Evolutionary conservation across 768 basidiomycete species (phyloP), one percentile per base, ranked within the genome.

Genomic region (Suillus bovinus): DNA sequence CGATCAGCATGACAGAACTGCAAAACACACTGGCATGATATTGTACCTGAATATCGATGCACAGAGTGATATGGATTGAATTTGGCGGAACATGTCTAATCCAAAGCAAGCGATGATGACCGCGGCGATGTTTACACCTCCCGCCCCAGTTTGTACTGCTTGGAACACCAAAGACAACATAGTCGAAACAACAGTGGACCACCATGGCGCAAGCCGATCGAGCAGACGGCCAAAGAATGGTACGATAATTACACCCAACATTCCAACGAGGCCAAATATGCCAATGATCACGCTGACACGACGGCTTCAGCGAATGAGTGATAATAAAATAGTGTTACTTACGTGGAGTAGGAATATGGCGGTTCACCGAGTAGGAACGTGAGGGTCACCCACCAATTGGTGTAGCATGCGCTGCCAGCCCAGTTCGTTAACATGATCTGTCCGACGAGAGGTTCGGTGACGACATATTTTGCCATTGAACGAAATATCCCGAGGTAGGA

Each of bases 191-290:
- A 84, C 68, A 36, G 78, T 73, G 13, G 79, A 78, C 13, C 72
- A 67, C 82, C 82, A 84, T 3, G 80, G 72, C 2, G 78, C 76
- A 5, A 82, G 53, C 16, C 62, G 65, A 60, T 76, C 72, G 2
- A 72, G 70, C 24, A 74, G 54, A 41, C 63, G 68, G 13, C 73
- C 72, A 1, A 69, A 70, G 47, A 70, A 49, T 11, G 73, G 74
- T 0, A 67, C 74, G 2, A 65, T 66, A 24, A 69, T 61, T 54
- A 81, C 72, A 33, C 78, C 82, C 61, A 70, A 64, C 27, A 82
- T 69, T 14, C 82, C 82, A 22, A 83, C 70, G 8, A 84, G 73
- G 16, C 81, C 82, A 59, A 84, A 80, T 5, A 84, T 67, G 52
- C 82, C 82, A 46, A 82, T 82, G 33, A 74, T 62, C 34, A 77